Conservation (phyloP, 2,329 filamentous ascomycete genomes). For the Mariannaea sp. region DNA sequence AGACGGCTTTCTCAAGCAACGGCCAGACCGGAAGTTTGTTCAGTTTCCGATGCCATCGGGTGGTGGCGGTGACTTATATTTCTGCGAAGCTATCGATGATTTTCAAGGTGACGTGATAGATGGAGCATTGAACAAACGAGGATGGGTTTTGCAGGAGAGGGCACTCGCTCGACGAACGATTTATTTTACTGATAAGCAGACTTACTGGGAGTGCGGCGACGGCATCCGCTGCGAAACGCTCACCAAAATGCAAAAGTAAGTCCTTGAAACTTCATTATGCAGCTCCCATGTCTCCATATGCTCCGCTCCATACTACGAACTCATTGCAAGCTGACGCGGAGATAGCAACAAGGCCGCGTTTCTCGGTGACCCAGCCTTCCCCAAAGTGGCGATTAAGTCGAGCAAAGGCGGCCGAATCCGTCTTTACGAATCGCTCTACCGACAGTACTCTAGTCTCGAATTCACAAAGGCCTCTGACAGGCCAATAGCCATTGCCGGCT, state of each 20-base stretch:
- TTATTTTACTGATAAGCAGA: conserved; percentile 25
- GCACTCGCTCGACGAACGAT: conserved; percentile 27
- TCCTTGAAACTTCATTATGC: background rate
- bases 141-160: conserved; percentile 20
- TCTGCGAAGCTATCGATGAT: conserved; percentile 23
- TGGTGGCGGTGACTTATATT: background rate
- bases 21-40: conserved; percentile 3
- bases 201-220: conserved; percentile 28
- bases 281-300: no score
- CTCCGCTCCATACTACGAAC: no score
- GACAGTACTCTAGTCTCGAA: conserved; percentile 22
- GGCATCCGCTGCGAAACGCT: conserved; percentile 26
- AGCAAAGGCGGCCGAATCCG: conserved; percentile 22
- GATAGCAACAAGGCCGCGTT: conserved; percentile 20
- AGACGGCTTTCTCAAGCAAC: conserved; percentile 4
- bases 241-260: conserved; percentile 23
- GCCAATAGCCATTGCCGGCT: conserved; percentile 27
- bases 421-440: conserved; percentile 25
- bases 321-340: no score
- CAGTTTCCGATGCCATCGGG: background rate
- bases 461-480: conserved; percentile 23
- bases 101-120: conserved; percentile 22
- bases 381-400: conserved; percentile 3
- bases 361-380: conserved; percentile 30
- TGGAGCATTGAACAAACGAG: conserved; percentile 10